phyloP scores from a whole-genome alignment of 208 protist genomes.

The Trypanosoma rangeli region DNA sequence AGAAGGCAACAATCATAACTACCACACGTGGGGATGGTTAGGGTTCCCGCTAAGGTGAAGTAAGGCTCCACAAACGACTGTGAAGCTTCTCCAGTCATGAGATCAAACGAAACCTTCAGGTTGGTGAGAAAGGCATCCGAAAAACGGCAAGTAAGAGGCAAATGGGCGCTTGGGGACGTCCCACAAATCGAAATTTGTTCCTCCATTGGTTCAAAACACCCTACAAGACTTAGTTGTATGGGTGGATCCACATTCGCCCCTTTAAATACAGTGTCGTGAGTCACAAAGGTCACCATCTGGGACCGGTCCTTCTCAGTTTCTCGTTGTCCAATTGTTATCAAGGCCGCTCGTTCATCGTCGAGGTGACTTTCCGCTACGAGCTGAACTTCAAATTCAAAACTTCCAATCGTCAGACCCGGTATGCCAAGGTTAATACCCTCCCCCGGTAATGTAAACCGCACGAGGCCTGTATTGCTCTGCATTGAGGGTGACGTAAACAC shows the following conservation, averaged over 20 bases:
- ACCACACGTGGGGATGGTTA: conserved; percentile 11
- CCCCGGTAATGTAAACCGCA: conserved; percentile 73
- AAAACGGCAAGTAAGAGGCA: neutral
- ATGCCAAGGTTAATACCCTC: conserved; percentile 44
- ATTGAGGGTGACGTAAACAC: conserved; percentile 39
- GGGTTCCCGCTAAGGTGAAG: conserved; percentile 15
- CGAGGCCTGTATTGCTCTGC: conserved; percentile 26
- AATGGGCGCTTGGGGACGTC: conserved; percentile 15
- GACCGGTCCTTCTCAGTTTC: neutral
- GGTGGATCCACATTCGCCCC: neutral
- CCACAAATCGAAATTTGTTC: conserved; percentile 20
- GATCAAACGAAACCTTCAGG: conserved; percentile 20
- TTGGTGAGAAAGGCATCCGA: conserved; percentile 24
- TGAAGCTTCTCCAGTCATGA: conserved; percentile 9
- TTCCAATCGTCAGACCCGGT: conserved; percentile 42
- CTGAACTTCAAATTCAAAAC: conserved; percentile 65
- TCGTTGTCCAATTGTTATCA: neutral
- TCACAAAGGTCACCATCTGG: conserved; percentile 29
- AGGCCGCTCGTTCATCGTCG: neutral
- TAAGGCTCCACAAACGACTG: conserved; percentile 21
- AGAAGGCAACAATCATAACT: conserved; percentile 25
- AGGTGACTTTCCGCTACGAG: conserved; percentile 24
- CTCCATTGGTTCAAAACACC: conserved; percentile 16
- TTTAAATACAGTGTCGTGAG: conserved; percentile 18
- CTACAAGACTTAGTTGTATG: conserved; percentile 17